Evolutionary conservation across 1,284 basidiomycete species (phyloP).

Genomic region (Tilletiaria anomala): DNA sequence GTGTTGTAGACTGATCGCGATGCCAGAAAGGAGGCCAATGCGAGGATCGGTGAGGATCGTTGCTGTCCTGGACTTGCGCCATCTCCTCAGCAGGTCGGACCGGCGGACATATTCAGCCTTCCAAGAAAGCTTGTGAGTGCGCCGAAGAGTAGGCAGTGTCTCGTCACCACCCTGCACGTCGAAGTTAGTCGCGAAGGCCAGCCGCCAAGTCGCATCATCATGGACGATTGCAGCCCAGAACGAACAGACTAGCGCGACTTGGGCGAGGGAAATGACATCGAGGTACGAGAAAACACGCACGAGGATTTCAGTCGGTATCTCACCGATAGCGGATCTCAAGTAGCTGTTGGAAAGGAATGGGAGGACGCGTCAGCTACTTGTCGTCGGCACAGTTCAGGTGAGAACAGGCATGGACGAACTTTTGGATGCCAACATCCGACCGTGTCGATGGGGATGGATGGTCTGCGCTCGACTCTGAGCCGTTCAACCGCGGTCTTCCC

Average conservation of each 20-base stretch:
- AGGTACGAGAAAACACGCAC: constrained; percentile 64
- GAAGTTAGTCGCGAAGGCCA: constrained; percentile 61
- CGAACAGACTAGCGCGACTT: constrained; percentile 49
- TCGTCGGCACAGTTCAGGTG: too few species aligned
- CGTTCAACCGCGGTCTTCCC: too few species aligned
- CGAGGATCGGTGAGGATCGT: neutral
- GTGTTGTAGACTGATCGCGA: neutral
- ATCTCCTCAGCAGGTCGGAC: neutral
- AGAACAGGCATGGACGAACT: too few species aligned
- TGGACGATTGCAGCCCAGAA: constrained; percentile 53
- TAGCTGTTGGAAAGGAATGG: too few species aligned
- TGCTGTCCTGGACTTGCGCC: neutral
- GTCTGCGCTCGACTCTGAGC: too few species aligned
- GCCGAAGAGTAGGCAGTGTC: constrained; percentile 21
- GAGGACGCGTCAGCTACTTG: too few species aligned
- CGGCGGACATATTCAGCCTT: neutral
- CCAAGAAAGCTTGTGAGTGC: neutral
- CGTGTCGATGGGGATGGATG: too few species aligned
- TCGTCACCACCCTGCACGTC: constrained; percentile 53
- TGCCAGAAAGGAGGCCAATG: neutral
- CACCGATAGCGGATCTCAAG: too few species aligned
- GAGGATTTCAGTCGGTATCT: constrained; percentile 62
- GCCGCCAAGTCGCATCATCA: constrained; percentile 66
- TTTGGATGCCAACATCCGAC: too few species aligned
- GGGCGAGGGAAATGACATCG: constrained; percentile 51